These are phyloP conservation scores for Yarrowia yakushimensis DNA, from an alignment of 805 yeast genomes.

Conservation along the genomic window DNA sequence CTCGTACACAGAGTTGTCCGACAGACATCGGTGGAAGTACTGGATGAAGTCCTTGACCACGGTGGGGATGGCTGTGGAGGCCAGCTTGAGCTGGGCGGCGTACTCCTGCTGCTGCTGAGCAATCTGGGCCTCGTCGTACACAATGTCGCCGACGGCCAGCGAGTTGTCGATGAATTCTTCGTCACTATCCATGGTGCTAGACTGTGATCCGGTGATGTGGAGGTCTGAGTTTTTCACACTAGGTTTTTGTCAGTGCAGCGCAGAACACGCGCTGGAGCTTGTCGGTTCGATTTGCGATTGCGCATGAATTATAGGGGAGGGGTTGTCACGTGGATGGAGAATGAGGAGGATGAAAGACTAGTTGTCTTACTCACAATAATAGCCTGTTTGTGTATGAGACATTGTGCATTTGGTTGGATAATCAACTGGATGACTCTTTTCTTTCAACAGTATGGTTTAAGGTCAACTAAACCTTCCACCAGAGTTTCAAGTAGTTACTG, in stretches of 20 bases:
- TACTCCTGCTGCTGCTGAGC: conserved; percentile 36
- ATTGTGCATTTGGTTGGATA: too few relatives aligned
- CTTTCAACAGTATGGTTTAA: too few relatives aligned
- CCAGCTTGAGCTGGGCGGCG: conserved; percentile 32
- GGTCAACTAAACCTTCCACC: too few relatives aligned
- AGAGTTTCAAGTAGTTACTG: too few relatives aligned
- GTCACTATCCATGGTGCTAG: conserved; percentile 15
- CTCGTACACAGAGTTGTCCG: conserved; percentile 45
- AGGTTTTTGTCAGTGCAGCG: background rate
- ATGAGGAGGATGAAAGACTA: too few relatives aligned
- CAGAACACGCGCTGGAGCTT: background rate
- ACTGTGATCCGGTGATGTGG: background rate
- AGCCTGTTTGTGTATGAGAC: too few relatives aligned
- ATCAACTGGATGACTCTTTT: too few relatives aligned
- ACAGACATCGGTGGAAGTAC: conserved; percentile 43
- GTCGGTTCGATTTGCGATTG: background rate
- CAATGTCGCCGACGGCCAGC: conserved; percentile 23
- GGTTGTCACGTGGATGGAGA: background rate
- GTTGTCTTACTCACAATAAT: too few relatives aligned
- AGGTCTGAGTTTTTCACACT: background rate
- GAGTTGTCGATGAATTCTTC: conserved; percentile 26
- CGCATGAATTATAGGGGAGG: background rate
- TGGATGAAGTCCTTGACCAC: conserved; percentile 45
- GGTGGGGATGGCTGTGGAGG: conserved; percentile 41
- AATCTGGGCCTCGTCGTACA: conserved; percentile 38